Base-by-base conservation (phyloP, 345 rosid species). In the Anastatica hierochuntica region DNA sequence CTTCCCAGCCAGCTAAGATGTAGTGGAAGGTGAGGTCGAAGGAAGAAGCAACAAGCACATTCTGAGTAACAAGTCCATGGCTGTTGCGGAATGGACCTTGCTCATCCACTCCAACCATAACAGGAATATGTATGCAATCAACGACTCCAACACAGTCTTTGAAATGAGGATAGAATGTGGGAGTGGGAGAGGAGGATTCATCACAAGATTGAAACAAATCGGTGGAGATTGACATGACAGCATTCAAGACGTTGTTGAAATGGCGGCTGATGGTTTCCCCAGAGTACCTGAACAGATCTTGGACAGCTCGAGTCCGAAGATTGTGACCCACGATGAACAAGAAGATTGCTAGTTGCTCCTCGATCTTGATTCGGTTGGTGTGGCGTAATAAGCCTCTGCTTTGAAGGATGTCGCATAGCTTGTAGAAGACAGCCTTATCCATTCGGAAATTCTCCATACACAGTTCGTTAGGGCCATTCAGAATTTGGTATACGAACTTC, bases 1-100 rank as follows among this genome's bases (percentile, higher is more conserved):
- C 95, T 76, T 90, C 97, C 97, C 97, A 90, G 11, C 97, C 97
- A 63, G 97, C 95, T 34, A 84, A 72, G 15, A 90, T 94, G 53
- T 86, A 90, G 66, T 72, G 77, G 66, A 90, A 90, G 72, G 76
- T 80, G 58, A 90, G 72, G 70, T 90, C 96, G 65, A 86, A 76
- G 23, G 94, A 83, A 53, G 79, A 80, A 43, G 96, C 94, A 23
- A 80, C 88, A 44, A 90, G 68, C 59, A 86, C 83, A 60, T 74
- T 77, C 66, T 90, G 97, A n/a, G 94, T 75, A 47, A 86, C 94
- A 17, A 77, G 72, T 26, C 95, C 89, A 21, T 71, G 73, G 66
- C 53, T 64, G 73, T 84, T 69, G 4, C 96, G 85, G 62, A 90
- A 90, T 14, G 94, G 94, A 52, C 88, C 90, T 71, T 90, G 97